Evolutionary conservation across 768 basidiomycete genomes (phyloP), one percentile per base, ranked within the genome.

Genomic region (Naganishia vishniacii): DNA sequence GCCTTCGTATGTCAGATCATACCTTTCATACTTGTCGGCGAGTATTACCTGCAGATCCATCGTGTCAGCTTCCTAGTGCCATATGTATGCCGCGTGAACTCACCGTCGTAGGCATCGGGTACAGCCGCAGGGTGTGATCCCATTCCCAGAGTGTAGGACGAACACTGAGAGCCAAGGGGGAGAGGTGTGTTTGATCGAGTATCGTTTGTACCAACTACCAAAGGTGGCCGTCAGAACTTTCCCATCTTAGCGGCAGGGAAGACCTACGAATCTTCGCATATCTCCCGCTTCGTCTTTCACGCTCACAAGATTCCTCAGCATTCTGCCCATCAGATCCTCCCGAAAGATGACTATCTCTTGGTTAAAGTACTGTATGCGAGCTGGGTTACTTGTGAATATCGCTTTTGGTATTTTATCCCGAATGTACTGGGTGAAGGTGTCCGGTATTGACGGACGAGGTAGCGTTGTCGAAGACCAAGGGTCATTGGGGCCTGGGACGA

Each of bases 11-110:
- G 93, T 98, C 68, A 95, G 81, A 71, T 95, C 91, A 76, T 91
- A 99, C 48, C 88, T 84, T 74, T 95, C 93, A 73, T 97, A 95
- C 77, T 88, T 92, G 79, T 99, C 95, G 1, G 95, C 95, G 13
- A 99, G 83, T 32, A 98, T 82, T 20, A 97, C 81, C 92, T 95
- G 29, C n/a, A n/a, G n/a, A n/a, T n/a, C n/a, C n/a, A n/a, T n/a
- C n/a, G n/a, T n/a, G n/a, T n/a, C n/a, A n/a, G n/a, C n/a, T n/a
- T n/a, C n/a, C n/a, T n/a, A n/a, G n/a, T n/a, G n/a, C 8, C 15
- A 37, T 37, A 37, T 15, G 34, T 37, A 7, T 37, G 34, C 3
- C 11, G 11, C 15, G 47, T 59, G 48, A 26, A 77, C 88, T 74
- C 72, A 98, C 91, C 1, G 88, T 83, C 0, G 92, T 94, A 0